Conservation (phyloP, 495 filamentous ascomycete species). For the Trichoderma reesei region DNA sequence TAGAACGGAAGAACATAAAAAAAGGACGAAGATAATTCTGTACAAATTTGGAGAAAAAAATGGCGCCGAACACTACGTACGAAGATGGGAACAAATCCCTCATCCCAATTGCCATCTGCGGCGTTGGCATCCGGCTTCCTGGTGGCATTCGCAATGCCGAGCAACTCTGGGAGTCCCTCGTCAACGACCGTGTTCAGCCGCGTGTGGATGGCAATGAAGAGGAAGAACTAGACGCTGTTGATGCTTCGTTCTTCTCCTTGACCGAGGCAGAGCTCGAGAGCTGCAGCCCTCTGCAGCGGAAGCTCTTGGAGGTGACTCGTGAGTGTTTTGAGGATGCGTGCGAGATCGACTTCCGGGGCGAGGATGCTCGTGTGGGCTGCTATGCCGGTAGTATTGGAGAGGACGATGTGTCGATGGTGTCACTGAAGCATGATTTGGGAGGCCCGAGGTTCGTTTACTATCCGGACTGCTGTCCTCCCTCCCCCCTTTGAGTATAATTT, state of each 20-base stretch:
- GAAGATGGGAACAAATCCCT: not conserved
- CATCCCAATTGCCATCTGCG: conserved; percentile 14
- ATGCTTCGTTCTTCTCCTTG: conserved; percentile 32
- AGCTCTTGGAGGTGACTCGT: conserved; percentile 39
- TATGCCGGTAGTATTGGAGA: conserved; percentile 33
- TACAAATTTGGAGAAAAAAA: not conserved
- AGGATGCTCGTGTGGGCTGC: conserved; percentile 26
- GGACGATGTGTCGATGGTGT: conserved; percentile 24
- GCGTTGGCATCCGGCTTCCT: conserved; percentile 7
- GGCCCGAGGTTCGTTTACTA: conserved; percentile 40
- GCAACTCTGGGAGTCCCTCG: not conserved
- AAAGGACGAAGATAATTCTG: not conserved
- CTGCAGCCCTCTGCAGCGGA: conserved; percentile 43
- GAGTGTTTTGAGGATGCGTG: conserved; percentile 41
- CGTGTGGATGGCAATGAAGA: conserved; percentile 16
- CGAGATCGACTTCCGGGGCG: conserved; percentile 33
- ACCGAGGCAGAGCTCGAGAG: conserved; percentile 28
- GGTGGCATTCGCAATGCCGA: conserved; percentile 10
- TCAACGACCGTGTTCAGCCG: not conserved
- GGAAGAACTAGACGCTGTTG: conserved; percentile 24
- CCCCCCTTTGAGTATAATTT: conserved; percentile 19
- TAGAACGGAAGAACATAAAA: not conserved
- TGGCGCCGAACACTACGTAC: not conserved
- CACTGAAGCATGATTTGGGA: conserved; percentile 25
- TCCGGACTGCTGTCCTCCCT: conserved; percentile 20